Evolutionary conservation across 495 filamentous ascomycete genomes (phyloP), one percentile per base, ranked within the genome.

Genomic region (Aspergillus homomorphus): DNA sequence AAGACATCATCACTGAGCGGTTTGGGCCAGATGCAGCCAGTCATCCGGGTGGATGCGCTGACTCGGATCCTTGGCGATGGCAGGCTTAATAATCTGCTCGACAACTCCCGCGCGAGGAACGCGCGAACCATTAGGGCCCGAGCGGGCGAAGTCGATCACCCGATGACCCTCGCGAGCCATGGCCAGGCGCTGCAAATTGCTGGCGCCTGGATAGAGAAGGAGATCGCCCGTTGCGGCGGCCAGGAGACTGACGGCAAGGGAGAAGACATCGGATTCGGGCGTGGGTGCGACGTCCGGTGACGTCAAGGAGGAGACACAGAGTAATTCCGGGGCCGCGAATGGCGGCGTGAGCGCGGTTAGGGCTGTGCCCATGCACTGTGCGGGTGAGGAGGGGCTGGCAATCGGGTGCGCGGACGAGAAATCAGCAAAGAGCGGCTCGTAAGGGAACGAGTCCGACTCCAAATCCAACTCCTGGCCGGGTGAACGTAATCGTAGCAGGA

Each of bases 281-380:
- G 74, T 78, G 3, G 78, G 65, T 5, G 62, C 56, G 10, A 54
- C 64, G 33, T 61, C 63, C 2, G 64, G 62, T 16, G 69, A 69
- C 18, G 60, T 71, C 42, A 74, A 57, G 2, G 71, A 69, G 14
- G 66, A 59, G 0, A 80, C 59, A 24, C 69, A 73, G 18, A 85
- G 67, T 10, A 84, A 70, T 45, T 84, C 80, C 0, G 84, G 84
- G 24, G 84, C 81, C 15, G 83, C 76, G 65, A 80, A 87, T 9
- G 83, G 83, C 23, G 80, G 79, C 6, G 84, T 87, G 8, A 82
- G 68, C 26, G 83, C 83, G 1, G 75, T 73, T 56, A 72, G 60
- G 1, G 74, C 69, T 5, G 74, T 62, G 53, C 64, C 61, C 3
- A 57, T 63, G 8, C 50, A 48, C 38, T 67, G 59, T 2, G 58